phyloP scores from a whole-genome alignment of 176 grass and related monocot genomes.

The Carex myosuroides region DNA sequence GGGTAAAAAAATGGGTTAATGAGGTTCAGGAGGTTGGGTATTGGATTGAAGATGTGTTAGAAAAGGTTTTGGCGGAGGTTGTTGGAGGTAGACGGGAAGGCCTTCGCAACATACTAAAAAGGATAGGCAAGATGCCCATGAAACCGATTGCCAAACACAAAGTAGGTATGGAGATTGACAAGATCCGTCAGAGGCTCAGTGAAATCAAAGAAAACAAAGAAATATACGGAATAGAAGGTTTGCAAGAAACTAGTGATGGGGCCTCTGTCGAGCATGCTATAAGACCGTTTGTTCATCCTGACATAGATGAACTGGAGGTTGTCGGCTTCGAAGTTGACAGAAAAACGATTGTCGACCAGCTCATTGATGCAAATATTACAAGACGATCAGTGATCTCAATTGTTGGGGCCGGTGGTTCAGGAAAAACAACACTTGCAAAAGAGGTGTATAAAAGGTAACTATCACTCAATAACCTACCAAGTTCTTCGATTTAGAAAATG shows the following conservation, averaged over 20 bases:
- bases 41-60: background rate
- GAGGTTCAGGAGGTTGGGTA: background rate
- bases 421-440: no score
- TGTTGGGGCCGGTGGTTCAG: no score
- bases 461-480: no score
- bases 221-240: background rate
- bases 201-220: background rate
- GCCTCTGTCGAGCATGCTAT: background rate
- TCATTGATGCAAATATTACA: no score
- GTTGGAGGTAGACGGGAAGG: background rate
- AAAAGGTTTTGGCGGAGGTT: background rate
- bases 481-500: no score
- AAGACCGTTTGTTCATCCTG: background rate
- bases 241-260: background rate
- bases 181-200: background rate
- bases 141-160: background rate
- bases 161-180: background rate
- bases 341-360: no score
- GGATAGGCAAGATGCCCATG: background rate
- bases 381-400: no score
- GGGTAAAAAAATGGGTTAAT: background rate
- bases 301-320: no score
- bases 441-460: no score
- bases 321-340: no score
- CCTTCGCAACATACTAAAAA: background rate